Conservation (phyloP, 768 basidiomycete genomes). For the Hortiboletus campestris region DNA sequence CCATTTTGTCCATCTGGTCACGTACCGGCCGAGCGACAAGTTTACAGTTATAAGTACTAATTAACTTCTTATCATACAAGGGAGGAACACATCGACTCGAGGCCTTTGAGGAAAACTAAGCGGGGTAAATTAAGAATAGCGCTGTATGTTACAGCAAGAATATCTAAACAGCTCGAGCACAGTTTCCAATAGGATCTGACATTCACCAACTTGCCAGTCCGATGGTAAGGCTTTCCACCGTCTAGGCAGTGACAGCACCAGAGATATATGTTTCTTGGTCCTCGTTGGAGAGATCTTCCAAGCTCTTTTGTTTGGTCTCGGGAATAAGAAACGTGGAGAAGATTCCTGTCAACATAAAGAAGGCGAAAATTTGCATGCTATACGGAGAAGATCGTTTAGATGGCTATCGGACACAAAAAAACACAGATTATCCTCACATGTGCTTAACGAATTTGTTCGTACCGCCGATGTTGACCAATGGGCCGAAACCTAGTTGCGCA, state of each 20-base stretch:
- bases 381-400: constrained; percentile 1
- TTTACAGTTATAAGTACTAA: neutral
- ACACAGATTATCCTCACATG: constrained; percentile 47
- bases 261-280: constrained; percentile 59
- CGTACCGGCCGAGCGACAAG: neutral
- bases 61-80: neutral
- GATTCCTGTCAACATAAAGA: constrained; percentile 86
- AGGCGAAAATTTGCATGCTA: constrained; percentile 75
- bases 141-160: constrained; percentile 7
- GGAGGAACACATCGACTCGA: neutral
- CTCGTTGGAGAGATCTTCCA: constrained; percentile 77
- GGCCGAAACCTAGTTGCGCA: constrained; percentile 74
- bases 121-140: neutral
- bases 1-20: neutral
- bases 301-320: constrained; percentile 65
- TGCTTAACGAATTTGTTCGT: constrained; percentile 58
- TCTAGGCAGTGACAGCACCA: constrained; percentile 16
- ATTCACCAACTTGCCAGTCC: neutral
- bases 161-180: neutral
- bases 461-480: constrained; percentile 68
- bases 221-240: neutral
- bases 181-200: neutral
- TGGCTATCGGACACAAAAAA: neutral
- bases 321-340: constrained; percentile 78
- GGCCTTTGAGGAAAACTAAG: neutral